These are phyloP conservation scores for Corylus heterophylla DNA, from an alignment of 306 rosid species.

Conservation along the genomic window DNA sequence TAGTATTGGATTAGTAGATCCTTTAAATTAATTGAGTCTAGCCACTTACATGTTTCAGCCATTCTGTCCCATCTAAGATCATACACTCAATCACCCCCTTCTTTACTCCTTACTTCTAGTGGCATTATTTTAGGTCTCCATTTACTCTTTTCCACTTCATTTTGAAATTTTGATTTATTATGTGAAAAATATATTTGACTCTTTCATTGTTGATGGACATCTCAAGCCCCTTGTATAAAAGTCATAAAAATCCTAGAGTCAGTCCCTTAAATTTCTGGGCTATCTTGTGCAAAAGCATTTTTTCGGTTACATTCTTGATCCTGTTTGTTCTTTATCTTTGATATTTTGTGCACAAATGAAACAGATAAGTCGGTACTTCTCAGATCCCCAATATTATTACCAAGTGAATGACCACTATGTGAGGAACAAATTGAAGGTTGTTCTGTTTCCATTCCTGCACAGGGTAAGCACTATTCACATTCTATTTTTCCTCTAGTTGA, in stretches of 20 bases:
- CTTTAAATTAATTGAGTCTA: neutral
- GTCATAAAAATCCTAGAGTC: neutral
- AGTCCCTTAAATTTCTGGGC: neutral
- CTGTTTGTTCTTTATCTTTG: constrained; percentile 5
- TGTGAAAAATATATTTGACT: neutral
- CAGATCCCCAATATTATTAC: constrained; percentile 96
- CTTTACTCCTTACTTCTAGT: too few species aligned
- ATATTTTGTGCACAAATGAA: constrained; percentile 19
- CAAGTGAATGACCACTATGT: constrained; percentile 97
- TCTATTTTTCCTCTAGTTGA: constrained; percentile 5
- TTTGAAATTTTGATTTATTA: neutral
- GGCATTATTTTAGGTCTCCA: neutral
- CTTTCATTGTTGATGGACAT: neutral
- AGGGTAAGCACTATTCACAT: constrained; percentile 56
- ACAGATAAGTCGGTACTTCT: constrained; percentile 89
- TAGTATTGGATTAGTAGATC: neutral
- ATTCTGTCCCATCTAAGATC: neutral
- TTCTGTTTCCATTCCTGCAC: constrained; percentile 89
- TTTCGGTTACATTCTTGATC: neutral
- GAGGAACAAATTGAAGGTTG: constrained; percentile 95
- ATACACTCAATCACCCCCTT: neutral
- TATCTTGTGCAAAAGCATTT: neutral
- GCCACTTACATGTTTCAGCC: neutral
- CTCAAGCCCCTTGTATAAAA: neutral
- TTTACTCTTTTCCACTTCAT: neutral